These are phyloP conservation scores for Dipodascus albidus DNA, from an alignment of 805 yeast species.

Conservation along the genomic window DNA sequence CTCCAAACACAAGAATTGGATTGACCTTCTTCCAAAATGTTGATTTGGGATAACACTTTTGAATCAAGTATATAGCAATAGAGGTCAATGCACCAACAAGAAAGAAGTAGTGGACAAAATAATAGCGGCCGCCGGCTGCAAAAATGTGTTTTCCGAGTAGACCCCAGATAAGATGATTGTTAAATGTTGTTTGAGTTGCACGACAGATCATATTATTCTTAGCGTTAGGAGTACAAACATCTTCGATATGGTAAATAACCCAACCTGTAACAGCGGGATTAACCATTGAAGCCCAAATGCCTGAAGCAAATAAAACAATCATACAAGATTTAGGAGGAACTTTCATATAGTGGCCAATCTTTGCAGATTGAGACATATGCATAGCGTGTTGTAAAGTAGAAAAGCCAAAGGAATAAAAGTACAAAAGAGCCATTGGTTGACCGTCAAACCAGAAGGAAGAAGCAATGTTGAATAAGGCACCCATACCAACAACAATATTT, in stretches of 20 bases:
- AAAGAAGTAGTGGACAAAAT: constrained; percentile 41
- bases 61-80: constrained; percentile 24
- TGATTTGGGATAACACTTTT: constrained; percentile 23
- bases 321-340: constrained; percentile 49
- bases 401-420: constrained; percentile 47
- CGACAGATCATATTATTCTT: constrained; percentile 35
- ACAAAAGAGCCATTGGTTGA: constrained; percentile 48
- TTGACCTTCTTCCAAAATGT: constrained; percentile 30
- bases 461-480: constrained; percentile 14
- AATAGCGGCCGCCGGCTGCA: background rate
- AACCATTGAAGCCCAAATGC: constrained; percentile 31
- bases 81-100: constrained; percentile 36
- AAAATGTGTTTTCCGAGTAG: constrained; percentile 37
- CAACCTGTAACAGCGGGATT: constrained; percentile 32
- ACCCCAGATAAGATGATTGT: constrained; percentile 47
- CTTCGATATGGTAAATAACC: constrained; percentile 30
- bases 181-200: constrained; percentile 29
- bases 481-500: constrained; percentile 26
- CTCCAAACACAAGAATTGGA: constrained; percentile 47
- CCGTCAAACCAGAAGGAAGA: constrained; percentile 24
- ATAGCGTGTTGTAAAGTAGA: constrained; percentile 54
- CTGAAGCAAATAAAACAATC: constrained; percentile 31
- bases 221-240: constrained; percentile 34
- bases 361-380: constrained; percentile 43
- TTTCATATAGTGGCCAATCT: constrained; percentile 48